Evolutionary conservation across 345 rosid species (phyloP), one percentile per base, ranked within the genome.

Genomic region (Acer yangbiense): DNA sequence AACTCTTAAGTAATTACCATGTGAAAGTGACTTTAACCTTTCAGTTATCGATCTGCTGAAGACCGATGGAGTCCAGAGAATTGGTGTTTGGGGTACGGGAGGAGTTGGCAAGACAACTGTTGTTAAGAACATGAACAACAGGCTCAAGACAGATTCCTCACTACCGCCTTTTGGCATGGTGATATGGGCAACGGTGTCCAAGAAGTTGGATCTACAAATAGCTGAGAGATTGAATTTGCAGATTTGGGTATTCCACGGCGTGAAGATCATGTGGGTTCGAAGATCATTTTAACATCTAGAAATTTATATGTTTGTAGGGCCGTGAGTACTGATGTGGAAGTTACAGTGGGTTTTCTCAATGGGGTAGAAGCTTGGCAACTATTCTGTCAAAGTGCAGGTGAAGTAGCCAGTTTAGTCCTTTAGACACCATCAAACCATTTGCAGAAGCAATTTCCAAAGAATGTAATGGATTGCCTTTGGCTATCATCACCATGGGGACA

Each of bases 391-490:
- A 71, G 43, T 67, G 85, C 69, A 11, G 83, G 85, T 13, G 3
- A 25, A 0, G 83, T 71, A 2, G 75, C 69, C 12, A 3, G 21
- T 50, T 57, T 35, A 25, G 25, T 25, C 25, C 25, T 0, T 25
- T 1, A 65, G 87, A 84, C 61, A 41, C 6, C 11, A 67, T 86
- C 35, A 77, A 75, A 41, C 81, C 80, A 62, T 52, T 83, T 0
- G 89, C 88, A 4, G 21, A 41, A 66, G 69, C 68, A 13, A 75
- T 86, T 65, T 75, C 82, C 2, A 46, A 32, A 32, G 87, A 79
- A 75, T 89, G 92, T 39, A 76, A 82, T 13, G 85, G 87, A 12
- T 81, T 89, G 77, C 90, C 90, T n/a, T 79, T 87, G 73, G 92
- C 90, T 20, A 75, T 89, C 68, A 68, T 82, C 20, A 83, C n/a